Evolutionary conservation across 306 rosid species (phyloP), one percentile per base, ranked within the genome.

Genomic region (Quercus variabilis): DNA sequence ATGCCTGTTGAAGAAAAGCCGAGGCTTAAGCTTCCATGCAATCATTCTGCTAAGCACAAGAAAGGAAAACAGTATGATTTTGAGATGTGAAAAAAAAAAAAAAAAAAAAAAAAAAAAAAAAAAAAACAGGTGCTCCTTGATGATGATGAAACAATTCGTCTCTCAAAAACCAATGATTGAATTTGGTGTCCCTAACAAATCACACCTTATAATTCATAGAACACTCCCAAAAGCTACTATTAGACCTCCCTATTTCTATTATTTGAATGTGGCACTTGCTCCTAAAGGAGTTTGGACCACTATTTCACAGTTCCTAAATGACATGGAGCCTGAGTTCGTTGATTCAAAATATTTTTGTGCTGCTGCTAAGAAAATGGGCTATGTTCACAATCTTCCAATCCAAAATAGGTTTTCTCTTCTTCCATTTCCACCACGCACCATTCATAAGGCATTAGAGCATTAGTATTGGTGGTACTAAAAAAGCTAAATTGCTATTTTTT

Each of bases 271-370:
- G 33, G 99, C 98, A 2, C 87, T 93, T 28, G 92, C 99, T 54
- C 99, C 98, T 0, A 95, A 90, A 81, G 98, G 99, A 23, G 94
- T 93, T 20, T 95, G 99, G 99, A 89, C 70, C 83, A 95, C 93
- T 0, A 95, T 93, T 49, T 93, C 98, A 0, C 81, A 96, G n/a
- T 93, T 90, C 79, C 75, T 95, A 26, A 89, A 89, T 71, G 98
- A 93, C 6, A 84, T 95, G 3, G 88, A 90, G 38, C 99, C 99
- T 0, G 97, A 95, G 57, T 95, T 93, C 82, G 96, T 95, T 4
- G 98, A 95, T 69, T 95, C 98, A 0, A 93, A 95, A 73, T 88
- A 71, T 62, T 95, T 95, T 78, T 91, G 94, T 80, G 98, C 96
- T 8, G 89, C 98, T 15, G 96, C 96, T 4, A 88, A 97, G 84